Percentiles rank a stretch among this genome's conserved stretches.
Conservation (phyloP, 208 protist genomes). For the Trypanosomatidae sp. region DNA sequence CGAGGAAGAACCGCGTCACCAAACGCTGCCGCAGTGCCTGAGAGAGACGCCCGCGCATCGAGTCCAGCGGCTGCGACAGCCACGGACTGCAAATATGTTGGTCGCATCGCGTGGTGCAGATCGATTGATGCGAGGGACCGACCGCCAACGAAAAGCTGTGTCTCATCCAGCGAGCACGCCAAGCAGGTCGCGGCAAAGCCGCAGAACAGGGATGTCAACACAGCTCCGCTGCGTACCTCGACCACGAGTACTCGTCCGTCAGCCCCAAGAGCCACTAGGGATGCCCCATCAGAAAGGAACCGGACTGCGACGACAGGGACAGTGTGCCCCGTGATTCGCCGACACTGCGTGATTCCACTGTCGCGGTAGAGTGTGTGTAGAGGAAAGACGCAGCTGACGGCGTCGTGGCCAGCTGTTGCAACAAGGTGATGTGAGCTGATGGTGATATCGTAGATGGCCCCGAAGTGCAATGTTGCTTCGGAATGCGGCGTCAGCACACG, state of each 20-base stretch:
- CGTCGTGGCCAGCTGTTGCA: slow-evolving; percentile 74
- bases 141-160: slow-evolving; percentile 60
- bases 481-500: slow-evolving; percentile 16
- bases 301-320: slow-evolving; percentile 38
- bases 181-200: slow-evolving; percentile 53
- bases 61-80: slow-evolving; percentile 4
- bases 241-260: slow-evolving; percentile 41
- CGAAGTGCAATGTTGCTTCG: slow-evolving; percentile 52
- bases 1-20: not conserved
- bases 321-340: slow-evolving; percentile 51
- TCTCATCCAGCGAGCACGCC: slow-evolving; percentile 65
- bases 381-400: slow-evolving; percentile 45
- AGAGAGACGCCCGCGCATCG: not conserved
- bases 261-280: slow-evolving; percentile 20
- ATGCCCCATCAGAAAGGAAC: slow-evolving; percentile 28
- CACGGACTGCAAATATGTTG: slow-evolving; percentile 5
- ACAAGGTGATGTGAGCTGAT: slow-evolving; percentile 45
- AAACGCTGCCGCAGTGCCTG: not conserved
- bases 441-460: slow-evolving; percentile 57
- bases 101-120: slow-evolving; percentile 34
- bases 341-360: slow-evolving; percentile 3
- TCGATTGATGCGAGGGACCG: slow-evolving; percentile 48
- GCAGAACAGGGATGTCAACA: slow-evolving; percentile 33
- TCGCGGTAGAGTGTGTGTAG: slow-evolving; percentile 27
- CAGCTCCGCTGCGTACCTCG: slow-evolving; percentile 23